A percentile compares a stretch with the other conserved stretches of the same genome.
Conservation (phyloP, 768 basidiomycete species). For the Agrocybe chaxingu region DNA sequence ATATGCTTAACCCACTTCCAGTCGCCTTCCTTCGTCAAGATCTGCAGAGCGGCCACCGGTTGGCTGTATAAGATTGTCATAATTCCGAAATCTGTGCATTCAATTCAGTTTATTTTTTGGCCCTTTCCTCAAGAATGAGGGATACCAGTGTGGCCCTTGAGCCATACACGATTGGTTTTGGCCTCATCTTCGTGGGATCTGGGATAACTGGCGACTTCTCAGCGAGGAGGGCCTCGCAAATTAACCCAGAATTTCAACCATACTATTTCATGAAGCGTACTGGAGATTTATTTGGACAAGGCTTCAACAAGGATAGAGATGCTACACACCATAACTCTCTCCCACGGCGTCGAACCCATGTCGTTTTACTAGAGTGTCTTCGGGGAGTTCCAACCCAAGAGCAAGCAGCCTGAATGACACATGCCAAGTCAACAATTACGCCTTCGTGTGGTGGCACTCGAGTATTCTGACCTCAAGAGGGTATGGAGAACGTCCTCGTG, state of each 20-base stretch:
- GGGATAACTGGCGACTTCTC: slow-evolving; percentile 36
- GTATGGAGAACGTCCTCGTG: slow-evolving; percentile 51
- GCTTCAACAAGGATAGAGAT: neutral
- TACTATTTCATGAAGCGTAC: slow-evolving; percentile 70
- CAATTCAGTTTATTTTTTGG: neutral
- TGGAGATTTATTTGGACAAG: slow-evolving; percentile 15
- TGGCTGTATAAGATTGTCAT: slow-evolving; percentile 62
- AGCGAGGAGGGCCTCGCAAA: neutral
- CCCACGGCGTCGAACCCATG: slow-evolving; percentile 40
- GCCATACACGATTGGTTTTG: slow-evolving; percentile 52
- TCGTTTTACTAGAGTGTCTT: slow-evolving; percentile 46
- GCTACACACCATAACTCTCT: slow-evolving; percentile 37
- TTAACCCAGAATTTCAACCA: slow-evolving; percentile 9
- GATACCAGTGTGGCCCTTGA: slow-evolving; percentile 57
- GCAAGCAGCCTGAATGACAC: slow-evolving; percentile 39
- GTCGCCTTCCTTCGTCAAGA: slow-evolving; percentile 44
- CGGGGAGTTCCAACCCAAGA: slow-evolving; percentile 49
- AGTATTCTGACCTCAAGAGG: slow-evolving; percentile 34
- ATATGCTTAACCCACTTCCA: slow-evolving; percentile 62
- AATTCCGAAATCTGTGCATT: slow-evolving; percentile 42
- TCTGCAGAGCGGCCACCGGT: slow-evolving; percentile 56
- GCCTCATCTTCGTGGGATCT: slow-evolving; percentile 45
- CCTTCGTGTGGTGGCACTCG: neutral
- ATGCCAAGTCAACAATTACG: neutral
- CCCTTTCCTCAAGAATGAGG: neutral